phyloP scores from a whole-genome alignment of 1,284 basidiomycete genomes.

The Cystobasidium pallidum region DNA sequence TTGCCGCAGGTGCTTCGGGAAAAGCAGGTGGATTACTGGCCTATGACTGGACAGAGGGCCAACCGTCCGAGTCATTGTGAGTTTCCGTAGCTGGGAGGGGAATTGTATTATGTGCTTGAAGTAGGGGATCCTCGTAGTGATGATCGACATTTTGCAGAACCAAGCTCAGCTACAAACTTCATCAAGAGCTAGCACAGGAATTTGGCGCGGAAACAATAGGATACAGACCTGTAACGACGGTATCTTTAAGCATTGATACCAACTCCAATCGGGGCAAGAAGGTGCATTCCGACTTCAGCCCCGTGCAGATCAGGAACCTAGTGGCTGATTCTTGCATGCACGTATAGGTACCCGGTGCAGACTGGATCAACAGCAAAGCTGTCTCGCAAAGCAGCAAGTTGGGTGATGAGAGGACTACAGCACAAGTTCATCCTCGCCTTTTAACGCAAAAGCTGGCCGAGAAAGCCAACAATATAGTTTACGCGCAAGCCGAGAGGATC shows the following conservation, averaged over 20 bases:
- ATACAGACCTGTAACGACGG: constrained; percentile 69
- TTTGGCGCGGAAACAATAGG: constrained; percentile 80
- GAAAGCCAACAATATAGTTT: constrained; percentile 59
- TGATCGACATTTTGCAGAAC: constrained; percentile 62
- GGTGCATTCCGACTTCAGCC: constrained; percentile 6
- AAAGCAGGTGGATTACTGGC: constrained; percentile 93
- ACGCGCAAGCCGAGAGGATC: constrained; percentile 54
- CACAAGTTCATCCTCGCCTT: constrained; percentile 77
- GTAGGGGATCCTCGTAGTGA: constrained; percentile 42
- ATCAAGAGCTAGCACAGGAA: constrained; percentile 73
- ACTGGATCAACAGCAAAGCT: constrained; percentile 55
- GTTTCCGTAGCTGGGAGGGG: not conserved
- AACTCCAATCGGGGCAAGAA: constrained; percentile 5
- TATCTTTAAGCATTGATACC: constrained; percentile 49
- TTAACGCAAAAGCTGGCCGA: constrained; percentile 78
- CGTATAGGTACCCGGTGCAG: constrained; percentile 46
- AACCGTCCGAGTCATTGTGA: not conserved
- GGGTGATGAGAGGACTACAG: constrained; percentile 63
- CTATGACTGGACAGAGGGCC: constrained; percentile 67
- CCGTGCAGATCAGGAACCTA: too few relatives aligned
- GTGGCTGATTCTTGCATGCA: constrained; percentile 10
- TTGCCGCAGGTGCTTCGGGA: constrained; percentile 71
- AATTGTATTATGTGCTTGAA: not conserved
- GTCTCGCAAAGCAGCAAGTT: constrained; percentile 53
- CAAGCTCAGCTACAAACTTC: constrained; percentile 75